Base-by-base conservation (phyloP, 768 basidiomycete genomes). In the Clavulina sp. region DNA sequence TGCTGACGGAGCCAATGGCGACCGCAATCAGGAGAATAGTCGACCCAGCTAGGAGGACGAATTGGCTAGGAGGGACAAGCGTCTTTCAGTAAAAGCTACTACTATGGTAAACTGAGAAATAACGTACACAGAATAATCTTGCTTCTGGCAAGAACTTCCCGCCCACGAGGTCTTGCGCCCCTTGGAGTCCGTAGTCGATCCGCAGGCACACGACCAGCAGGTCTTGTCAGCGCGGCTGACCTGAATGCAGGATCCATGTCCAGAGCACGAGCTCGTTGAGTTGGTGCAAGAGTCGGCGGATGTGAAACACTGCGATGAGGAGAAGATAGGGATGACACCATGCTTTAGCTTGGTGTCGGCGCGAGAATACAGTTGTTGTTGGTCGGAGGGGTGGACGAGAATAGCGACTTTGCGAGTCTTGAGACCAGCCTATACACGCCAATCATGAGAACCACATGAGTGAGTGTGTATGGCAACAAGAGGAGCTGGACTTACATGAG, bases 71-170 rank as follows among this genome's bases (percentile, higher is more conserved):
- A 19, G 46, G 32, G 54, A 33, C 9, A 36, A 36, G 54, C 6
- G 49, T 31, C 41, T 23, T 41, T 16, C 13, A n/a, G 5, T 21
- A 13, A n/a, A 24, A 21, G 51, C 24, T 24, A 26, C 28, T 43
- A 38, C 21, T 24, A 21, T 29, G 30, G 28, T 5, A 50, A 32
- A 31, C 16, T 4, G n/a, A 5, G 16, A 34, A 41, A 21, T 6
- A 13, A 76, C 82, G 55, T 60, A 85, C 85, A 75, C 76, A 69
- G 82, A 86, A 46, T 88, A 66, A 60, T 89, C 86, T 64, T 76
- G 78, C 56, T 78, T 73, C 68, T 87, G 77, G 57, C 86, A 89
- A 56, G 69, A 74, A 49, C 73, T 71, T 3, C 86, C 86, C 1
- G 73, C 84, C 85, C 86, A 89, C 30, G 63, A 65, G 55, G 78